Base-by-base conservation (phyloP, 2,329 filamentous ascomycete genomes). In the Talaromyces sp. region DNA sequence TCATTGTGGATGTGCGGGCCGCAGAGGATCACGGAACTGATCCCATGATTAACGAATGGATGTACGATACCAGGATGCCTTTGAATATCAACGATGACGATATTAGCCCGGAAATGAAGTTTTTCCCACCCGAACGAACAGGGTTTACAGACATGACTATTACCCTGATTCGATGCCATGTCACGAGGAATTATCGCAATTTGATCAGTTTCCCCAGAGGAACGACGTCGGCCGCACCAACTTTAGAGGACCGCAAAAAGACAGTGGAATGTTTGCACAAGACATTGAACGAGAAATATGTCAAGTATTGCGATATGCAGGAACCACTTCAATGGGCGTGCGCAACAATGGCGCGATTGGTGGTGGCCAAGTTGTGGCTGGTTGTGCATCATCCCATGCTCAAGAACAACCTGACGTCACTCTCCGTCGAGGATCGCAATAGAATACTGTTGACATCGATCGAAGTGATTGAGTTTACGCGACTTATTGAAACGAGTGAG, bases 311-410 rank as follows among this genome's bases (percentile, higher is more conserved):
- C 61, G 76, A 85, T 64, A 80, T 82, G 71, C 78, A 68, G 19
- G 75, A 85, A 54, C 81, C 85, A 0, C 78, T 91, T 1, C 87
- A 87, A 68, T 91, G 89, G 88, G 85, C 90, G 31, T 85, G 85
- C 8, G 87, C 86, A 3, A 90, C 89, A 33, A 82, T 91, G 27
- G 84, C 87, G 3, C 86, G 90, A 10, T 81, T 94, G 37, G 87
- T 93, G 67, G 86, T 93, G 78, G 88, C 88, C 61, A 94, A 93
- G 77, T 87, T 93, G 81, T 91, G 89, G 79, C 82, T 95, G 41
- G 84, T 93, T 66, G 84, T 92, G 2, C 90, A 94, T 71, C 88
- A 94, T 70, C 90, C 90, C 0, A 84, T 89, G 71, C 86, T 90
- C 37, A 85, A 87, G 61, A 83, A 84, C 39, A 84, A 75, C 43